Evolutionary conservation across 176 grass and related monocot species (phyloP).

Genomic region (Cocos nucifera): DNA sequence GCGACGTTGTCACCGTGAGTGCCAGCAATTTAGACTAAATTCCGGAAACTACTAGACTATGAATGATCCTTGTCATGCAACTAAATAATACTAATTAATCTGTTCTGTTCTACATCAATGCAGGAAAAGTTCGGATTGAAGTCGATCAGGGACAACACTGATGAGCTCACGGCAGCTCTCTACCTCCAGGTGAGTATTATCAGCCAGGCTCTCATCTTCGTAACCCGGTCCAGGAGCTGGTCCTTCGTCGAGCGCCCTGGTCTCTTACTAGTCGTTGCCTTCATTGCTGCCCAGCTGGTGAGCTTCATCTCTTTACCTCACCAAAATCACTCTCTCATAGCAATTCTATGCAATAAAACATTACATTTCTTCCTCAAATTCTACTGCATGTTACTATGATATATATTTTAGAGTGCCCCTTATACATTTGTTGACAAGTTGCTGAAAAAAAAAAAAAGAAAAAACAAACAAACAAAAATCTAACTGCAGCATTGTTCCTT

Average conservation of each 20-base stretch:
- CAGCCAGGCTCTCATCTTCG: constrained; percentile 91
- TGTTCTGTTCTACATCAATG: not conserved
- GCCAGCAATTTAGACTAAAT: not conserved
- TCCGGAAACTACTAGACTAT: too few relatives aligned
- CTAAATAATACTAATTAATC: too few relatives aligned
- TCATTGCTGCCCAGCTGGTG: constrained; percentile 68
- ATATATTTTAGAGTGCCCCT: too few relatives aligned
- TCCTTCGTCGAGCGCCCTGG: constrained; percentile 76
- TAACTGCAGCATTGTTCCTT: too few relatives aligned
- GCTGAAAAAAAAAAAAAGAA: too few relatives aligned
- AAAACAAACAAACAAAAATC: too few relatives aligned
- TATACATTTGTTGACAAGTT: too few relatives aligned
- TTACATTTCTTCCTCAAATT: too few relatives aligned
- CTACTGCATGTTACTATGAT: too few relatives aligned
- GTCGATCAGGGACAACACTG: constrained; percentile 40
- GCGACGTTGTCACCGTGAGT: constrained; percentile 57
- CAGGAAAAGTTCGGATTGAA: constrained; percentile 39
- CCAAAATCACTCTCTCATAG: too few relatives aligned
- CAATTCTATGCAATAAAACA: too few relatives aligned
- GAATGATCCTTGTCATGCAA: too few relatives aligned
- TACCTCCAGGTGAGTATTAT: constrained; percentile 95
- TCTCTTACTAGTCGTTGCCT: constrained; percentile 52
- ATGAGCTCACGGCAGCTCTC: constrained; percentile 61
- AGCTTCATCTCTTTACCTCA: constrained; percentile 1
- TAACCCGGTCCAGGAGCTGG: constrained; percentile 82